Conservation (phyloP, 768 basidiomycete genomes). For the Podaxis rugospora region DNA sequence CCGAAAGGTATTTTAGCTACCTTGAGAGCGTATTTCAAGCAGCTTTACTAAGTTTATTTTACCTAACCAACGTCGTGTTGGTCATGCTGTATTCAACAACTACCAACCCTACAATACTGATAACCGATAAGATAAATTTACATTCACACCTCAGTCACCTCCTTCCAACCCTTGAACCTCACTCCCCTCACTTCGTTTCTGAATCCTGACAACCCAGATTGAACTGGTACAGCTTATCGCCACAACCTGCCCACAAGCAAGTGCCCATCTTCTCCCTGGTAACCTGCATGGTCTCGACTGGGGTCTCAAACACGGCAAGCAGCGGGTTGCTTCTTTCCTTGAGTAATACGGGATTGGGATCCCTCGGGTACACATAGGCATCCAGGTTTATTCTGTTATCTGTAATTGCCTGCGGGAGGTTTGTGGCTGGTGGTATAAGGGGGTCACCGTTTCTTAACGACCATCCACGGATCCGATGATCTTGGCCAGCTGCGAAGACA, state of each 20-base stretch:
- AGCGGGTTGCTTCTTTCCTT: constrained; percentile 26
- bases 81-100: background rate
- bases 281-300: constrained; percentile 47
- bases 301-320: constrained; percentile 27
- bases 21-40: background rate
- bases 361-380: too few species aligned
- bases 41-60: background rate
- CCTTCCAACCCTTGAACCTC: background rate
- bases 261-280: constrained; percentile 33
- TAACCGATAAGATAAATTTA: background rate
- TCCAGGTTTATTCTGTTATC: too few species aligned
- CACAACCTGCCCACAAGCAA: constrained; percentile 51
- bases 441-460: constrained; percentile 52
- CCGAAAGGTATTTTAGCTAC: background rate
- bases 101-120: background rate
- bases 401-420: background rate
- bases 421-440: constrained; percentile 22
- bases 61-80: background rate
- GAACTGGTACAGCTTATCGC: constrained; percentile 41
- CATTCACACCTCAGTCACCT: background rate
- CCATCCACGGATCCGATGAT: constrained; percentile 64
- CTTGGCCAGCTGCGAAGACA: constrained; percentile 68
- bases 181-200: background rate
- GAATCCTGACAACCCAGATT: constrained; percentile 37
- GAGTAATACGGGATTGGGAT: background rate